Evolutionary conservation across 352 stramenopile species (phyloP), one percentile per base, ranked within the genome.

Genomic region (Pythium rhizo-oryzae): DNA sequence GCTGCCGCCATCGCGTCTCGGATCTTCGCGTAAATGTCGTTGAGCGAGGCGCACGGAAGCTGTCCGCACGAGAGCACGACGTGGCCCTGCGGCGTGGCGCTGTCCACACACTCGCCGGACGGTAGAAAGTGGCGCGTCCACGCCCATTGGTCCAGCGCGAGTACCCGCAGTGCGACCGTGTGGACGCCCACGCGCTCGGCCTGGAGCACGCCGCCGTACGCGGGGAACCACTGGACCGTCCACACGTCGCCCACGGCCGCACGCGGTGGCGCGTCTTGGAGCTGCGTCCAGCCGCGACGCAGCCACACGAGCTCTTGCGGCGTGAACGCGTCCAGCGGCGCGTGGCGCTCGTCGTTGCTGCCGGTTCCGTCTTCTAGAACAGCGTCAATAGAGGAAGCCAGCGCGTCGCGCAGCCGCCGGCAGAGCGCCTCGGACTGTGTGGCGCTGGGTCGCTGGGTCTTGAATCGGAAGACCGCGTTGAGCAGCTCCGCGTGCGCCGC

Each of bases 201-300:
- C 33, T 87, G 77, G 8, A 89, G 18, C 8, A 63, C 71, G 44
- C 72, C 84, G n/a, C 74, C 78, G 62, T 89, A 91, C 65, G 65
- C 30, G 0, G 80, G 79, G 24, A 87, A 65, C 82, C 82, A 91
- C 35, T 71, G 60, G 18, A 58, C 7, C 39, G 57, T 66, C 50
- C 50, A 60, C 19, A 71, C 58, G n/a, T 59, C 52, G 19, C 52
- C 52, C 19, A 59, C 52, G 4, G 30, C 19, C 19, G 23, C 6
- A n/a, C 25, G 8, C 19, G 25, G 33, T 8, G 55, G 47, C 47
- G 51, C 62, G 30, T 21, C 25, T 0, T 47, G 23, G 8, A 67
- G 37, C 25, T 70, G 33, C 8, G 3, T n/a, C 49, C 64, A 61
- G 25, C 47, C 64, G 35, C 49, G 28, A 18, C 21, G 21, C 8